These are phyloP conservation scores for Colletotrichum australisinense DNA, from an alignment of 2,329 filamentous ascomycete species.

Conservation along the genomic window DNA sequence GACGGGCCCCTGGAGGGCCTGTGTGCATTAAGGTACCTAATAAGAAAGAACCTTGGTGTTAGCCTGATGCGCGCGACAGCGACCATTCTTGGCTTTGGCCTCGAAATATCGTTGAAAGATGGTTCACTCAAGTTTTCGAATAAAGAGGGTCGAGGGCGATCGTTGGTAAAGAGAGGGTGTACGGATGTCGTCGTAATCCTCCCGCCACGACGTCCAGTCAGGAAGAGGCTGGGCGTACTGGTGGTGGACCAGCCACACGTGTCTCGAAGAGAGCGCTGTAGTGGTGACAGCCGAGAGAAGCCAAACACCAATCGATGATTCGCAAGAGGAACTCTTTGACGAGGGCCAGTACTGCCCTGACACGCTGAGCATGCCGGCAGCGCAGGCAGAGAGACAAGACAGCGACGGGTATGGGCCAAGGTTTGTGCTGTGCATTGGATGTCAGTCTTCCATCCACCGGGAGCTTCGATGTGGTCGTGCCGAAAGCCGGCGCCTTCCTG, in stretches of 20 bases:
- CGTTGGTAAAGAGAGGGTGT: not conserved
- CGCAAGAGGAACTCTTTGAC: constrained; percentile 1
- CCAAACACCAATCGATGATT: not conserved
- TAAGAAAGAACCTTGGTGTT: not conserved
- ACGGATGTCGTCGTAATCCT: constrained; percentile 31
- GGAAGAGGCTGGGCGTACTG: constrained; percentile 13
- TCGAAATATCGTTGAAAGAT: not conserved
- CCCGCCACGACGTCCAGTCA: constrained; percentile 6
- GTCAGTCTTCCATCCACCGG: not conserved
- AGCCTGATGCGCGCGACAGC: not conserved
- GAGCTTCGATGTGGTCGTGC: not conserved
- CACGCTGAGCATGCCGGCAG: not conserved
- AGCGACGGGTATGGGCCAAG: not conserved
- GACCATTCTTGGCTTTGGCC: constrained; percentile 1
- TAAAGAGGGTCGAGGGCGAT: not conserved
- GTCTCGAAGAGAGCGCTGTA: not conserved
- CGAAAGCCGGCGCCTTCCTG: constrained; percentile 11
- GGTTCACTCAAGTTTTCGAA: not conserved
- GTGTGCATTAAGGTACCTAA: not conserved
- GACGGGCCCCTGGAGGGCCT: not conserved
- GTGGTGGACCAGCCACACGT: not conserved
- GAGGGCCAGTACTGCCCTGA: not conserved
- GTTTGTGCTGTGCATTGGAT: not conserved
- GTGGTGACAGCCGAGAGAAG: not conserved
- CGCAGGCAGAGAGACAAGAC: not conserved